These are phyloP conservation scores for Umbelopsis vinacea DNA, from an alignment of 192 early-diverging fungal genomes.

Conservation along the genomic window DNA sequence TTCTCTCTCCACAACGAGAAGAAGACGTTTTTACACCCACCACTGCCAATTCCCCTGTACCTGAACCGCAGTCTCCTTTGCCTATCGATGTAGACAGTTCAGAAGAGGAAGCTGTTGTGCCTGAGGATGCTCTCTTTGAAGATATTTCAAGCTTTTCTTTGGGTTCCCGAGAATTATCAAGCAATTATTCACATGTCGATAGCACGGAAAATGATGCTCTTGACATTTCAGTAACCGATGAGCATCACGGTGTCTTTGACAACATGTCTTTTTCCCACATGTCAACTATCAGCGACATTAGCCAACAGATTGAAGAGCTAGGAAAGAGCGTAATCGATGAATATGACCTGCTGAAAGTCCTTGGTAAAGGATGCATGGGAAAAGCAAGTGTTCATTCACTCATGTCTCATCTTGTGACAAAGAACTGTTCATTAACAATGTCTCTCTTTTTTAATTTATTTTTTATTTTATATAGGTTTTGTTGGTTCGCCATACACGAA, in stretches of 20 bases:
- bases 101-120: neutral
- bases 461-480: constrained; percentile 47
- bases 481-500: constrained; percentile 45
- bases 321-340: constrained; percentile 42
- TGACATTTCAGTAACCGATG: neutral
- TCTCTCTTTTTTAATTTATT: too few species aligned
- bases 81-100: neutral
- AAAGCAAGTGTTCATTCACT: constrained; percentile 45
- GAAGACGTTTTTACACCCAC: constrained; percentile 43
- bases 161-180: neutral
- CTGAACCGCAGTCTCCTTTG: neutral
- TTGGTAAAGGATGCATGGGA: constrained; percentile 62
- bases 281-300: neutral
- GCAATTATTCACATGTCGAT: neutral
- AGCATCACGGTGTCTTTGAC: neutral
- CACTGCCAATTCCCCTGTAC: neutral
- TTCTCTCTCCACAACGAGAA: constrained; percentile 49
- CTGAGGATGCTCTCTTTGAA: neutral
- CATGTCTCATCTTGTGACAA: neutral
- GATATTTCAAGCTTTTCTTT: constrained; percentile 17
- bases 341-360: constrained; percentile 53
- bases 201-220: neutral
- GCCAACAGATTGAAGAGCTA: neutral
- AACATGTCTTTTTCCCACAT: neutral
- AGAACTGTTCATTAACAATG: neutral